Evolutionary conservation across 441 rosid species (phyloP).

Genomic region (Biscutella laevigata): DNA sequence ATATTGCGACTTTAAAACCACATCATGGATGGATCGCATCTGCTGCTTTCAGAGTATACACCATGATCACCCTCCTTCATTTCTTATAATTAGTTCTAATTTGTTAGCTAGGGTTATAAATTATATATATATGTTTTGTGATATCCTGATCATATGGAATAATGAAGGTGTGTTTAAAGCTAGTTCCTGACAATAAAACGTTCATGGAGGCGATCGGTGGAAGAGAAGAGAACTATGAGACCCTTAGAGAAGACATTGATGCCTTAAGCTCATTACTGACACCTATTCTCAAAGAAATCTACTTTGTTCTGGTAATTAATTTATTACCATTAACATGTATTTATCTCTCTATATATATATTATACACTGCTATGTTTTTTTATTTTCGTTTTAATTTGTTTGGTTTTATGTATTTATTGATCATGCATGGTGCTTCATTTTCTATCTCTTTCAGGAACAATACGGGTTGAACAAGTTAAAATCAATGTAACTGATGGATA

Average conservation of each 20-base stretch:
- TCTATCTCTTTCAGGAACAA: slow-evolving; percentile 19
- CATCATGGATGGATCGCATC: slow-evolving; percentile 94
- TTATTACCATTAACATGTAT: too few species aligned
- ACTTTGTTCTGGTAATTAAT: slow-evolving; percentile 50
- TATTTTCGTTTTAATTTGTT: background rate
- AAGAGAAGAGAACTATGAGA: slow-evolving; percentile 41
- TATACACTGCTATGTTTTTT: background rate
- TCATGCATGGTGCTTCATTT: slow-evolving; percentile 11
- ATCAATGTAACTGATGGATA: slow-evolving; percentile 18
- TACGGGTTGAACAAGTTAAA: slow-evolving; percentile 20
- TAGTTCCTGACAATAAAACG: slow-evolving; percentile 59
- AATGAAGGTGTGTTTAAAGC: slow-evolving; percentile 62
- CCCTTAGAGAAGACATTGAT: slow-evolving; percentile 48
- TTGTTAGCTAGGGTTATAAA: too few species aligned
- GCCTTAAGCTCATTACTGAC: slow-evolving; percentile 40
- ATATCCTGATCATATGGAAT: background rate
- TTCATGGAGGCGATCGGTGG: slow-evolving; percentile 47
- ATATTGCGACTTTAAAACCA: slow-evolving; percentile 55
- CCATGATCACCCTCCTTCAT: background rate
- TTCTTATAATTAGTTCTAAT: too few species aligned
- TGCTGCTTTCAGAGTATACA: slow-evolving; percentile 73
- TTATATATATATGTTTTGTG: background rate
- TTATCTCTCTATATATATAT: too few species aligned
- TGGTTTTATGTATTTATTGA: background rate
- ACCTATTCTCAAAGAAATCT: slow-evolving; percentile 60